A percentile compares a stretch with the other conserved stretches of the same genome.
phyloP scores from a whole-genome alignment of 2,329 filamentous ascomycete species.

The Pseudogymnoascus sp. region DNA sequence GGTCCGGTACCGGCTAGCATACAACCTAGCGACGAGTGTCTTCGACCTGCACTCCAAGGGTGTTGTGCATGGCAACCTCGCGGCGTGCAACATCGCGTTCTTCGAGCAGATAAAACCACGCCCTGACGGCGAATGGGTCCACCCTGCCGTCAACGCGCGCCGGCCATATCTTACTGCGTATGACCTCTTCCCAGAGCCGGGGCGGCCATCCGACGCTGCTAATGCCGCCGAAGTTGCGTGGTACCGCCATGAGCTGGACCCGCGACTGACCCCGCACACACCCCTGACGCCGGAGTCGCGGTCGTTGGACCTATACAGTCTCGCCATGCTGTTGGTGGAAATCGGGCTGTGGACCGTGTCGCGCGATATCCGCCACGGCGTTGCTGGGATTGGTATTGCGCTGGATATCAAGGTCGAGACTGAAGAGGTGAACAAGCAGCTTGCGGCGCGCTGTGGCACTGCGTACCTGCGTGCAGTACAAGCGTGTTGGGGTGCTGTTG shows the following conservation, averaged over 20 bases:
- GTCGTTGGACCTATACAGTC: conserved; percentile 63
- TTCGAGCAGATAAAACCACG: conserved; percentile 34
- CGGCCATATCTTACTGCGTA: conserved; percentile 29
- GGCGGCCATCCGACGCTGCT: conserved; percentile 55
- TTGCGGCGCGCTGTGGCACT: conserved; percentile 56
- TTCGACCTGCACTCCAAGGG: conserved; percentile 66
- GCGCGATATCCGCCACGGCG: conserved; percentile 27
- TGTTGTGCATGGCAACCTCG: conserved; percentile 65
- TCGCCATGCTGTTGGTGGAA: conserved; percentile 67
- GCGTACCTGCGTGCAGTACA: conserved; percentile 71
- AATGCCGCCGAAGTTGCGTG: conserved; percentile 34
- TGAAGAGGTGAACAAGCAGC: conserved; percentile 23
- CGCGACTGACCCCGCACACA: conserved; percentile 44
- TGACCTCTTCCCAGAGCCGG: conserved; percentile 16
- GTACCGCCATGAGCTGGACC: conserved; percentile 63
- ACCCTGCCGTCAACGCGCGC: conserved; percentile 12
- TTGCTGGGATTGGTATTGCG: conserved; percentile 14
- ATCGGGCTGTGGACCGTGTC: conserved; percentile 71
- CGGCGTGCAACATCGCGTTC: conserved; percentile 63
- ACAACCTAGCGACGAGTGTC: conserved; percentile 65
- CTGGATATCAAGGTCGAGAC: conserved; percentile 20
- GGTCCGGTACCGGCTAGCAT: conserved; percentile 68
- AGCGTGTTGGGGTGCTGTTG: conserved; percentile 64
- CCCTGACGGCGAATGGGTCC: conserved; percentile 21
- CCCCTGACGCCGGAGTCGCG: conserved; percentile 50